phyloP scores from a whole-genome alignment of 2,329 filamentous ascomycete species.

The Truncatella angustata region DNA sequence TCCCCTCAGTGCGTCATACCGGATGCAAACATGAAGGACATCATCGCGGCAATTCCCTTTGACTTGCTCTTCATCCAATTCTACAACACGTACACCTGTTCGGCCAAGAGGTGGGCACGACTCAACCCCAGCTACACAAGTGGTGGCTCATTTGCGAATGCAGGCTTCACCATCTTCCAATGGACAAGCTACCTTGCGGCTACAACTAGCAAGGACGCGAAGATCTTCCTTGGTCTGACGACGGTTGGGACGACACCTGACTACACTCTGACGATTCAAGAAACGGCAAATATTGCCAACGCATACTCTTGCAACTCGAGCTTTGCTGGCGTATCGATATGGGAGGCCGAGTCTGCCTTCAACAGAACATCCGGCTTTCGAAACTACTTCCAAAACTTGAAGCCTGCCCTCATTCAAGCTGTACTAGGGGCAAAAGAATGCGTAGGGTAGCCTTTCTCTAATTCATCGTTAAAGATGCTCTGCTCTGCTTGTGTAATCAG shows the following conservation, averaged over 20 bases:
- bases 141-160: conserved; percentile 18
- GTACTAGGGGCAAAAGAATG: too few relatives aligned
- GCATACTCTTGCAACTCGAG: conserved; percentile 41
- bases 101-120: conserved; percentile 28
- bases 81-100: conserved; percentile 44
- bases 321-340: conserved; percentile 46
- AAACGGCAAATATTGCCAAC: conserved; percentile 42
- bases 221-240: conserved; percentile 47
- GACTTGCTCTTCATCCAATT: conserved; percentile 47
- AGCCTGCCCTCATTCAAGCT: conserved; percentile 33
- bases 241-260: too few relatives aligned
- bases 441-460: too few relatives aligned
- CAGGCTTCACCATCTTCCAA: conserved; percentile 40
- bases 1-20: conserved; percentile 45
- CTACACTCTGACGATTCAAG: too few relatives aligned
- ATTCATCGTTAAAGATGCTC: too few relatives aligned
- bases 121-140: conserved; percentile 27
- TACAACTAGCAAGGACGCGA: conserved; percentile 37
- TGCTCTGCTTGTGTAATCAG: too few relatives aligned
- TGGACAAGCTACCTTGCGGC: conserved; percentile 36
- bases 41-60: conserved; percentile 33
- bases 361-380: conserved; percentile 34
- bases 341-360: conserved; percentile 38
- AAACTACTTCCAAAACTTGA: conserved; percentile 36
- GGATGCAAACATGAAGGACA: conserved; percentile 35